Evolutionary conservation across 805 yeast species (phyloP).

Genomic region (Candida sonorensis): DNA sequence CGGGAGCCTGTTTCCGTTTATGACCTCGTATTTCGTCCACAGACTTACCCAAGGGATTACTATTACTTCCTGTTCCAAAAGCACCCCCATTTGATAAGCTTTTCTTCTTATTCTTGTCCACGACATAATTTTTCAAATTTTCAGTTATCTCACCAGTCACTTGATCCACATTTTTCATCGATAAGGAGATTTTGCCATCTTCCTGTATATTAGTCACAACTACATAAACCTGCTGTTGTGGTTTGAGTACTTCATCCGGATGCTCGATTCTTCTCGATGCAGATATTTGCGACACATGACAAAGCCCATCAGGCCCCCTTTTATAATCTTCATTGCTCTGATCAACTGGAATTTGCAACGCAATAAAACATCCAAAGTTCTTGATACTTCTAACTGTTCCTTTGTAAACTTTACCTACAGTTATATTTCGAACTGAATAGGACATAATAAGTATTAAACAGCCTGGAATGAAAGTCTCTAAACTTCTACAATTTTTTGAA

Average conservation of each 20-base stretch:
- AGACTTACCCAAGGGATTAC: neutral
- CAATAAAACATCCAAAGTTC: conserved; percentile 74
- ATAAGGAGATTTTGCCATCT: conserved; percentile 47
- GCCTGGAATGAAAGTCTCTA: too few relatives aligned
- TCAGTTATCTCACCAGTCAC: conserved; percentile 38
- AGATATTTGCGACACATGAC: conserved; percentile 70
- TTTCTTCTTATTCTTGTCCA: neutral
- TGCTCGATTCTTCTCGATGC: conserved; percentile 38
- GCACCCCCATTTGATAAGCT: too few relatives aligned
- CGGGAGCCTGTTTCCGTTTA: conserved; percentile 70
- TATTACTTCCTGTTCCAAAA: conserved; percentile 1
- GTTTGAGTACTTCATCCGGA: conserved; percentile 51
- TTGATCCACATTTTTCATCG: conserved; percentile 73
- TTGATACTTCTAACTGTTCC: conserved; percentile 59
- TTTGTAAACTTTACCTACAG: conserved; percentile 46
- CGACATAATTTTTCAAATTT: neutral
- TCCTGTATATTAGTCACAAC: conserved; percentile 38
- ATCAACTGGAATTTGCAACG: conserved; percentile 29
- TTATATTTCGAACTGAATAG: too few relatives aligned
- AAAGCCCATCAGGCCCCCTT: conserved; percentile 46
- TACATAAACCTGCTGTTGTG: conserved; percentile 60
- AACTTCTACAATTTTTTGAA: too few relatives aligned
- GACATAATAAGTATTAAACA: too few relatives aligned
- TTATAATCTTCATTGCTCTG: conserved; percentile 18
- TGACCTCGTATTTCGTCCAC: conserved; percentile 13